Percentiles rank a stretch among this genome's conserved stretches.
These are phyloP conservation scores for Actinomucor elegans DNA, from an alignment of 371 early-diverging fungal genomes.

Conservation along the genomic window DNA sequence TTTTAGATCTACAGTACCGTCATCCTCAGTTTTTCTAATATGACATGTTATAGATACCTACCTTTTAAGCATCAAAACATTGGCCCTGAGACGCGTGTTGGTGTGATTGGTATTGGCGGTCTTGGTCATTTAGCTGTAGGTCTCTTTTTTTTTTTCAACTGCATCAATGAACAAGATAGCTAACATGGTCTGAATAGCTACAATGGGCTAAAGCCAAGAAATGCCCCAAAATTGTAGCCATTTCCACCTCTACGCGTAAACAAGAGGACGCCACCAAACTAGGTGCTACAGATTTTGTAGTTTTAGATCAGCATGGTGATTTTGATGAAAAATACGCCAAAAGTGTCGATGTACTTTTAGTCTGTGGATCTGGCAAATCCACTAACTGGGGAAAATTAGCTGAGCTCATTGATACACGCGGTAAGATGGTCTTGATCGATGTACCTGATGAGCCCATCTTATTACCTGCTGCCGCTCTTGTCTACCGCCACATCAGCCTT, in stretches of 20 bases:
- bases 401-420: constrained; percentile 51
- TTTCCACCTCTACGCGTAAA: constrained; percentile 71
- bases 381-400: constrained; percentile 53
- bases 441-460: constrained; percentile 61
- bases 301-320: constrained; percentile 8
- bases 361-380: constrained; percentile 54
- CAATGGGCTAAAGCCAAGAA: constrained; percentile 59
- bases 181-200: constrained; percentile 21
- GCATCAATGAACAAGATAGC: not conserved
- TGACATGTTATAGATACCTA: constrained; percentile 11
- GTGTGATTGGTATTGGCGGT: constrained; percentile 60
- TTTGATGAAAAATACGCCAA: constrained; percentile 9
- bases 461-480: constrained; percentile 42
- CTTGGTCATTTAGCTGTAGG: constrained; percentile 59
- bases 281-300: constrained; percentile 60
- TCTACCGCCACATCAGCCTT: constrained; percentile 52
- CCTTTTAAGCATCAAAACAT: constrained; percentile 57
- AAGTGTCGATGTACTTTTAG: constrained; percentile 53
- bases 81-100: constrained; percentile 49
- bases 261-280: constrained; percentile 65
- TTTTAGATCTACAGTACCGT: too few species aligned
- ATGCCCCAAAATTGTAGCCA: constrained; percentile 67
- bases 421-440: constrained; percentile 66
- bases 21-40: too few species aligned
- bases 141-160: not conserved